Base-by-base conservation (phyloP, 768 basidiomycete genomes). In the Rhodosporidiobolus odoratus region DNA sequence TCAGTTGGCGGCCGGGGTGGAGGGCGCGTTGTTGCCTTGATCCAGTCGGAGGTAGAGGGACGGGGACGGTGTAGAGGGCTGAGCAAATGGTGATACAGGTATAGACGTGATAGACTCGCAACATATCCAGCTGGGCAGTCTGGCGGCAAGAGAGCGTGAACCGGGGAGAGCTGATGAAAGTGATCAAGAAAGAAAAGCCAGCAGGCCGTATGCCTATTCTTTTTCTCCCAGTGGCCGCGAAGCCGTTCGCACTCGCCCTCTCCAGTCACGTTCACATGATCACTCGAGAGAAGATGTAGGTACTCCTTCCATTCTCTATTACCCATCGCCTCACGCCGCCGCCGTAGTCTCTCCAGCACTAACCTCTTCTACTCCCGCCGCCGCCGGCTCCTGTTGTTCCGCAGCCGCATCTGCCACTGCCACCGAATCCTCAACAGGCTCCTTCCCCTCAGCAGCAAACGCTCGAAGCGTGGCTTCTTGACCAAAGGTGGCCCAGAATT, bases 11-110 rank as follows among this genome's bases (percentile, higher is more conserved):
- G 30, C 21, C 15, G 58, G 41, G 15, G 64, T 65, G 10, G 8
- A 30, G 38, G 62, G 52, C 27, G 53, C 52, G 23, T 61, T 61
- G 60, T 35, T 61, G 47, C 60, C 60, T 9, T 57, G 57, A 58
- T 27, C 4, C 7, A 9, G 40, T 8, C 38, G 4, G 50, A n/a
- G 4, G 50, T 4, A 52, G 50, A 45, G 12, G 25, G 25, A n/a
- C 19, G 12, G 16, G 25, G 16, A 15, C 6, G 47, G 50, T 7
- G 23, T 5, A 19, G 23, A 21, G 2, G 30, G 50, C 13, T n/a
- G 50, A 52, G 25, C 16, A 52, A 19, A 10, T 27, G 16, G 12
- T 27, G 4, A n/a, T n/a, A n/a, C n/a, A n/a, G n/a, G n/a, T n/a
- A n/a, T n/a, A n/a, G n/a, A n/a, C n/a, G n/a, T n/a, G n/a, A n/a